Conservation (phyloP, 1,284 basidiomycete species). For the Ganoderma resinaceum region DNA sequence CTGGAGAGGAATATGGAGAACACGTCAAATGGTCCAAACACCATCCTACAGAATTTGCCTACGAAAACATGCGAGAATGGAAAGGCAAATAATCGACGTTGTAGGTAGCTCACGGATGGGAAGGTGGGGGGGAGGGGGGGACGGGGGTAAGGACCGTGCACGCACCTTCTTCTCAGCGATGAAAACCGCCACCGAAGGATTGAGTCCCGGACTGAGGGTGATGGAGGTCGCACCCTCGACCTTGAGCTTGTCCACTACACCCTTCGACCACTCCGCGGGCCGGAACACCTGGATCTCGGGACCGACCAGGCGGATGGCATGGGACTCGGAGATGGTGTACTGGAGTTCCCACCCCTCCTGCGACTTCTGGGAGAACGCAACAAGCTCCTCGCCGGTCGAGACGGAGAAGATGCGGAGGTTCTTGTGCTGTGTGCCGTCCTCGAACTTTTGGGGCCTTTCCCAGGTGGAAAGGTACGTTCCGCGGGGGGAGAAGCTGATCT, state of each 20-base stretch:
- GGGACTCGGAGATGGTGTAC: conserved; percentile 91
- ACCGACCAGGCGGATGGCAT: conserved; percentile 85
- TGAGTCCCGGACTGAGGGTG: conserved; percentile 82
- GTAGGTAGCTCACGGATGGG: too few relatives aligned
- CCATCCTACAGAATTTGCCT: neutral
- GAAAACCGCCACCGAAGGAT: conserved; percentile 89
- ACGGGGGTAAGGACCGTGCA: neutral
- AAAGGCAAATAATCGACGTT: too few relatives aligned
- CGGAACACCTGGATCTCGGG: conserved; percentile 91
- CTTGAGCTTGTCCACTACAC: conserved; percentile 82
- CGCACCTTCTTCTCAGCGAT: conserved; percentile 91
- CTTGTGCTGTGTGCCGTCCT: conserved; percentile 86
- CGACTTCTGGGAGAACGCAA: conserved; percentile 85
- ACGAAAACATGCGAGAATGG: too few relatives aligned
- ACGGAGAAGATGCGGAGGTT: conserved; percentile 89
- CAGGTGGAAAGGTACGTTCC: conserved; percentile 94
- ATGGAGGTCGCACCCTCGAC: conserved; percentile 84
- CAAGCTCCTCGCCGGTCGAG: conserved; percentile 82
- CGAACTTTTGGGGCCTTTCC: conserved; percentile 88
- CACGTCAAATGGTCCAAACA: too few relatives aligned
- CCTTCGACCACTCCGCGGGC: conserved; percentile 80
- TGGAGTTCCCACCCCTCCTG: conserved; percentile 90
- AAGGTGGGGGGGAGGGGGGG: too few relatives aligned
- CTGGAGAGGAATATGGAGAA: too few relatives aligned
- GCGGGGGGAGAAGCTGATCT: conserved; percentile 91